Base-by-base conservation (phyloP, 116 monocot genomes). In the Iris pallida region DNA sequence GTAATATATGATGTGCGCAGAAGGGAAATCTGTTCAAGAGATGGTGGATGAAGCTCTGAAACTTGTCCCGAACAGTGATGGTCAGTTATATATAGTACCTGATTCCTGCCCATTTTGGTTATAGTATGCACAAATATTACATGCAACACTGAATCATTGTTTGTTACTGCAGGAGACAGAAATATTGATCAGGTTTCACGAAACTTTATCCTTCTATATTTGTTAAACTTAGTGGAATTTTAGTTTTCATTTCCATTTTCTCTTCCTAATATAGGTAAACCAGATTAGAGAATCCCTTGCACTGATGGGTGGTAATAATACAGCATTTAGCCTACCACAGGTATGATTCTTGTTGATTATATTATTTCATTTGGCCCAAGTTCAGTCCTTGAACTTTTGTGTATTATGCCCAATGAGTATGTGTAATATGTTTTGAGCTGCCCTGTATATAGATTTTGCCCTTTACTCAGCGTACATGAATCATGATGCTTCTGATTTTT, bases 251-350 rank as follows among this genome's bases (percentile, higher is more conserved):
- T 30, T 45, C 16, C 20, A 11, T 67, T 15, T 42, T 16, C 40
- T 56, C 47, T 60, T 75, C 20, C 30, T 20, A 16, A 16, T 59
- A 61, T 72, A 99, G 99, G 79, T 99, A 11, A 99, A 99, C 64
- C 88, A 90, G 71, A 99, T 99, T 55, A 84, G 99, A 58, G 82
- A 88, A 44, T 99, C 99, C 59, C 79, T 99, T 72, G 88, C 93
- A 42, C 61, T 90, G 56, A 93, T 99, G 99, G 99, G 93, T 53
- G 90, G 88, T 57, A 99, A 99, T 64, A 99, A 82, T 63, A 99
- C 99, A 17, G 90, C 99, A 12, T 99, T 90, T 86, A 93, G 99
- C 74, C 86, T 99, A 77, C 99, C 99, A 62, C 99, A 99, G 86
- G 99, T 99, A 59, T 20, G n/a, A 4, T 30, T 75, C 8, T 51